Base-by-base conservation (phyloP, 768 basidiomycete species). In the Chalciporus piperatus region DNA sequence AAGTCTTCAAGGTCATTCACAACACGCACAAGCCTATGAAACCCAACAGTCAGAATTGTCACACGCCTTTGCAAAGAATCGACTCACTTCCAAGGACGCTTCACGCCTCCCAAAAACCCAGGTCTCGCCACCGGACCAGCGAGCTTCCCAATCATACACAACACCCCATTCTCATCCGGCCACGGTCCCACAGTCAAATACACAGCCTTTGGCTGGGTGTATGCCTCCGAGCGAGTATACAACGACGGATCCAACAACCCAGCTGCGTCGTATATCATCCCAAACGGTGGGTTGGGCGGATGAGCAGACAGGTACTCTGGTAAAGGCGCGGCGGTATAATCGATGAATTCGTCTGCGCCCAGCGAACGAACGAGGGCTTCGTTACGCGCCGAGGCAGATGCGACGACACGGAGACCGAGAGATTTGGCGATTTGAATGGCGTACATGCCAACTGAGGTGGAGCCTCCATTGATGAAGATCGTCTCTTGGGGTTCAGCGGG, bases 381-480 rank as follows among this genome's bases (percentile, higher is more conserved):
- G 53, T 87, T 89, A 63, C 74, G 79, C 1, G 62, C 72, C 4
- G 85, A 87, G 9, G 83, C 85, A 27, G 76, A 80, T 0, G 80
- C 79, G 2, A 78, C 71, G 5, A 89, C 85, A 4, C 55, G 70
- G 48, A 80, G 80, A 4, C 84, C 84, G 54, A 72, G 73, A 1
- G 79, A 75, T 61, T 89, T 90, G 8, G 87, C 85, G 10, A 89
- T 62, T 63, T 89, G 86, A 43, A 90, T 84, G 1, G 85, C 87
- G 57, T 78, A 78, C n/a, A 75, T 70, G 4, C 88, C 89, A 1
- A 89, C 84, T 12, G 81, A 69, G 1, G 84, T 80, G 45, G 82
- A 84, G 4, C 85, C 89, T 0, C 87, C 87, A 50, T 87, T 84
- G 59, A 92, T 71, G 57, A 90, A 78, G 4, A 91, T 70, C 2